phyloP scores from a whole-genome alignment of 805 yeast species.

The Yamadazyma tumulicola region DNA sequence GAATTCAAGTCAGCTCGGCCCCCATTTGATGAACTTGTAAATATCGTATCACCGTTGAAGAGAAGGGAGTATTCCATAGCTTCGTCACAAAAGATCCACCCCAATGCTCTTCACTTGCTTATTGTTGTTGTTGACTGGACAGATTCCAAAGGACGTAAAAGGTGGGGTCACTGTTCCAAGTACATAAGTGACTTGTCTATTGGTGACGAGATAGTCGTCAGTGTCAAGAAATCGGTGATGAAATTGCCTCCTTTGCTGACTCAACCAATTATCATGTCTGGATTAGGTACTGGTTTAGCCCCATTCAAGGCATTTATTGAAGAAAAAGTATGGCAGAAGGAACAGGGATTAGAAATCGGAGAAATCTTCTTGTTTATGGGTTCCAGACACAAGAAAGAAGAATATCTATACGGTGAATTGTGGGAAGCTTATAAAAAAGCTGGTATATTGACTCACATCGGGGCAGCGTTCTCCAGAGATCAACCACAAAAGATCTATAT shows the following conservation, averaged over 20 bases:
- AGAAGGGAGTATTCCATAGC: slow-evolving; percentile 98
- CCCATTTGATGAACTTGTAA: slow-evolving; percentile 60
- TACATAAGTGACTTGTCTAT: slow-evolving; percentile 73
- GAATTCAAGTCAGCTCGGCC: slow-evolving; percentile 85
- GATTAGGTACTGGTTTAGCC: slow-evolving; percentile 96
- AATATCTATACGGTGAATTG: slow-evolving; percentile 91
- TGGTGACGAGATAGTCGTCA: slow-evolving; percentile 86
- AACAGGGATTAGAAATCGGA: slow-evolving; percentile 87
- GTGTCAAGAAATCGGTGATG: slow-evolving; percentile 97
- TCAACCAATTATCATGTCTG: slow-evolving; percentile 94
- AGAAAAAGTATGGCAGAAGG: slow-evolving; percentile 89
- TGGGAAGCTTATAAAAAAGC: slow-evolving; percentile 97
- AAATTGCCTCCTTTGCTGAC: slow-evolving; percentile 83
- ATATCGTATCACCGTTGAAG: slow-evolving; percentile 79
- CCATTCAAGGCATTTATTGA: slow-evolving; percentile 97
- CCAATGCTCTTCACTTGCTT: slow-evolving; percentile 84
- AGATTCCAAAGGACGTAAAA: slow-evolving; percentile 76
- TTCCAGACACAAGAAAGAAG: slow-evolving; percentile 93
- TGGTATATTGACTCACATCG: slow-evolving; percentile 87
- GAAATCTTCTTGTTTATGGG: slow-evolving; percentile 85
- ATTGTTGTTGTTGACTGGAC: slow-evolving; percentile 97
- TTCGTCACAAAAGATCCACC: slow-evolving; percentile 89
- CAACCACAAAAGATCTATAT: slow-evolving; percentile 93
- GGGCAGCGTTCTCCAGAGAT: slow-evolving; percentile 98
- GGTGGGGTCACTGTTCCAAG: slow-evolving; percentile 94